These are phyloP conservation scores for Chalaropsis ovoidea DNA, from an alignment of 2,329 filamentous ascomycete species.

Conservation along the genomic window DNA sequence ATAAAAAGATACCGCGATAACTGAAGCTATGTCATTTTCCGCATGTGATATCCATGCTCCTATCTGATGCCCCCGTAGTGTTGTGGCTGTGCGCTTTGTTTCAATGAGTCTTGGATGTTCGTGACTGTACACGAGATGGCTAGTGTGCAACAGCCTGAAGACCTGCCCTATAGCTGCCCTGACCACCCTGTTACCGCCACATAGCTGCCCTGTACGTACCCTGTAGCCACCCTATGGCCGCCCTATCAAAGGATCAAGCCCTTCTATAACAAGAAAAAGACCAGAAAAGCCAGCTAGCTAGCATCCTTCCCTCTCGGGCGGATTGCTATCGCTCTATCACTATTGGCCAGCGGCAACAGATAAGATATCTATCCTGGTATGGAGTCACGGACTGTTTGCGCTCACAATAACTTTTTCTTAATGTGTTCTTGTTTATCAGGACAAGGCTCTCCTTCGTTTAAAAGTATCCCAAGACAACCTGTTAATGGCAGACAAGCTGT, in stretches of 20 bases:
- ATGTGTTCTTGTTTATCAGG: not conserved
- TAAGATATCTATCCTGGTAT: conserved; percentile 10
- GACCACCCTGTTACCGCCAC: not conserved
- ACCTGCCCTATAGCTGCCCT: not conserved
- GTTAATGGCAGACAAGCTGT: not conserved
- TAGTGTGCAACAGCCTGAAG: not conserved
- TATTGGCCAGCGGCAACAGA: conserved; percentile 1
- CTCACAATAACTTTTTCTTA: not conserved
- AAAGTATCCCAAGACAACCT: not conserved
- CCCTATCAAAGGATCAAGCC: not conserved
- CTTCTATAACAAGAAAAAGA: not conserved
- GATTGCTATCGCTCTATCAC: not conserved
- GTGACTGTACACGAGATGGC: not conserved
- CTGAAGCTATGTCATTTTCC: not conserved
- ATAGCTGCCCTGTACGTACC: not conserved
- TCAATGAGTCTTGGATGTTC: not conserved
- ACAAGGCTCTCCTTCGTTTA: conserved; percentile 1
- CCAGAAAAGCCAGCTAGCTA: not conserved
- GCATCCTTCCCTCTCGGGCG: not conserved
- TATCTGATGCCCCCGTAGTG: not conserved
- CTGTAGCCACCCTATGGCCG: not conserved
- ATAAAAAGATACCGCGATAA: not conserved
- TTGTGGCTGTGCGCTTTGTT: not conserved
- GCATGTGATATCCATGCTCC: not conserved
- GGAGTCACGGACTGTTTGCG: conserved; percentile 5